Percentiles rank a stretch among this genome's conserved stretches.
Conservation (phyloP, 2,329 filamentous ascomycete genomes). For the Phaeomoniella chlamydospora region DNA sequence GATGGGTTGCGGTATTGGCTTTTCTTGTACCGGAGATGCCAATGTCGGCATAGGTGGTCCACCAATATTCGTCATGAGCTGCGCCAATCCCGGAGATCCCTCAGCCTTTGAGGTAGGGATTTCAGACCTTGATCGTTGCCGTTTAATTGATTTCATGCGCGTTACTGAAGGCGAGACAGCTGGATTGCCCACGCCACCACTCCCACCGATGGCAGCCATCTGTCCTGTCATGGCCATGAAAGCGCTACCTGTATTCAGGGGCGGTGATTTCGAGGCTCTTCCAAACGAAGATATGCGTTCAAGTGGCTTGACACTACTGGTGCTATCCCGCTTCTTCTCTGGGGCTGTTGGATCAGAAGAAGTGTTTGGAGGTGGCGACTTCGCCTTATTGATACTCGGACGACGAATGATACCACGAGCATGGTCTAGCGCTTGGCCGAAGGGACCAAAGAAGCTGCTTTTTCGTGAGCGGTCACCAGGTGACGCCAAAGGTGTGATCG, state of each 20-base stretch:
- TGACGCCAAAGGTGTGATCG: background rate
- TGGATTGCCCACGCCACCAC: conserved; percentile 45
- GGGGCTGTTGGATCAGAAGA: background rate
- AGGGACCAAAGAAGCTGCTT: conserved; percentile 24
- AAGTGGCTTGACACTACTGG: conserved; percentile 14
- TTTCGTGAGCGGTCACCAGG: background rate
- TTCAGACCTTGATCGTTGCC: conserved; percentile 44
- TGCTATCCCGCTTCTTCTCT: conserved; percentile 16
- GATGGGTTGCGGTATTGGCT: conserved; percentile 10
- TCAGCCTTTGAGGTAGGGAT: conserved; percentile 25
- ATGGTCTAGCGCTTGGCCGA: conserved; percentile 8
- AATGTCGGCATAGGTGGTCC: conserved; percentile 44
- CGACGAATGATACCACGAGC: conserved; percentile 4
- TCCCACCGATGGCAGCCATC: conserved; percentile 30
- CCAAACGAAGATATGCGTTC: conserved; percentile 23
- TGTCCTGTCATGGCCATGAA: conserved; percentile 29
- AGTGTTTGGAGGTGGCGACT: conserved; percentile 1
- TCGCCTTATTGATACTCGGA: background rate
- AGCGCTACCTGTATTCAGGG: conserved; percentile 23
- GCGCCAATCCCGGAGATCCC: conserved; percentile 27
- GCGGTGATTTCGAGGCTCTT: conserved; percentile 21
- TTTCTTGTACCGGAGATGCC: conserved; percentile 27
- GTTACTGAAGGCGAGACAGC: conserved; percentile 25
- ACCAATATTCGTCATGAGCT: conserved; percentile 41
- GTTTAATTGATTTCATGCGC: conserved; percentile 33